A percentile compares a stretch with the other conserved stretches of the same genome.
phyloP scores from a whole-genome alignment of 441 rosid species.

The Euphorbia corollata region DNA sequence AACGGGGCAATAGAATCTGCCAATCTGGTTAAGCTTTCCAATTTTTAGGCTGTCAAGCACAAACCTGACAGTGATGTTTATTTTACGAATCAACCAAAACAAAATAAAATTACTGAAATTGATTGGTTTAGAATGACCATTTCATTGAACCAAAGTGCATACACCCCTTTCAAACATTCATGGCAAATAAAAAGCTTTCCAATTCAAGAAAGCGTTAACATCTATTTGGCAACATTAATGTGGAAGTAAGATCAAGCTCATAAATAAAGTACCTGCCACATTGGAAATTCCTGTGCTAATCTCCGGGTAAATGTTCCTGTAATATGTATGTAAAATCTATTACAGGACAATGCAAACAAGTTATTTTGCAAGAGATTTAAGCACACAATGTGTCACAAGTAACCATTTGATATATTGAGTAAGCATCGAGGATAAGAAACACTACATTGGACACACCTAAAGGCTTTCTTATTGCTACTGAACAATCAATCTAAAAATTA shows the following conservation, averaged over 20 bases:
- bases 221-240: not conserved
- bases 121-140: not conserved
- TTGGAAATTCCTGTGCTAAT: slow-evolving; percentile 77
- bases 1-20: not conserved
- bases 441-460: not conserved
- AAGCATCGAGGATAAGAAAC: not conserved
- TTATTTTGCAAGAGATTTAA: not conserved
- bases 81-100: not conserved
- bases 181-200: not conserved
- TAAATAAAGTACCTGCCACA: slow-evolving; percentile 67
- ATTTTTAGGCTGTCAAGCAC: not conserved
- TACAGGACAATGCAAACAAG: slow-evolving; percentile 8
- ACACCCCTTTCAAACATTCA: not conserved
- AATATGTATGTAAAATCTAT: slow-evolving; percentile 8
- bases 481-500: no score
- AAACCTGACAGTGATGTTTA: not conserved
- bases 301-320: slow-evolving; percentile 83
- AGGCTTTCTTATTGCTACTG: no score
- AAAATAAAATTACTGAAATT: not conserved
- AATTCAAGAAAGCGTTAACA: not conserved
- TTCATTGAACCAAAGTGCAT: not conserved
- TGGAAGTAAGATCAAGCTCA: slow-evolving; percentile 12
- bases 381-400: not conserved
- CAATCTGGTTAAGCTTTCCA: not conserved
- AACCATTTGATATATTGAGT: not conserved